Conservation (phyloP, 768 basidiomycete genomes). For the Mycena olivaceomarginata region DNA sequence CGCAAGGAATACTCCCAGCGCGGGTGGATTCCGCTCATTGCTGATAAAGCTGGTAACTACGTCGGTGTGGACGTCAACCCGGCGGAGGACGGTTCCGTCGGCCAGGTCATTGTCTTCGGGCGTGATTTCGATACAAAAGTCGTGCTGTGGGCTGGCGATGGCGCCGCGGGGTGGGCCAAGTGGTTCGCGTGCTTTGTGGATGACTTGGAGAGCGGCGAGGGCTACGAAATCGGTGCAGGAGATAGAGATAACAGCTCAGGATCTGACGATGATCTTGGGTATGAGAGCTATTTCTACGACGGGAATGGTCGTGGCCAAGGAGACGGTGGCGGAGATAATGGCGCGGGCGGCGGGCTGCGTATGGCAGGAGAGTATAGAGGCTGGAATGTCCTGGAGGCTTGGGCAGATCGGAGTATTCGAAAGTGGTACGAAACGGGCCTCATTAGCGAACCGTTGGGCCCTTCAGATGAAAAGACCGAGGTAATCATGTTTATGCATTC, state of each 20-base stretch:
- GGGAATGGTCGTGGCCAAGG: conserved; percentile 86
- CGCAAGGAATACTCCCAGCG: conserved; percentile 92
- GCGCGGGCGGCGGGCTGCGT: conserved; percentile 81
- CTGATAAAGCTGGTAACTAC: conserved; percentile 97
- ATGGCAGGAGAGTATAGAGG: conserved; percentile 92
- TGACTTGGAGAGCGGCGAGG: conserved; percentile 93
- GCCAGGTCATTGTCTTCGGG: conserved; percentile 99
- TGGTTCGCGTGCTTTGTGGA: conserved; percentile 96
- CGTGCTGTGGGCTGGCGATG: conserved; percentile 95
- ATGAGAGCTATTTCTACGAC: conserved; percentile 91
- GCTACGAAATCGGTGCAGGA: conserved; percentile 83
- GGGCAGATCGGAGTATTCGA: conserved; percentile 92
- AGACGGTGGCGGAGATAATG: conserved; percentile 86
- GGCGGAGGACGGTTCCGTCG: conserved; percentile 80
- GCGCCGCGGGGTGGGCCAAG: conserved; percentile 93
- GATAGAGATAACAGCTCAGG: conserved; percentile 78
- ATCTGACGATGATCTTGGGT: conserved; percentile 90
- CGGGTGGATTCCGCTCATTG: conserved; percentile 97
- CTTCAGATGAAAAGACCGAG: conserved; percentile 68
- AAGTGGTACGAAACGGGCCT: conserved; percentile 91
- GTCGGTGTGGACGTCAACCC: conserved; percentile 97
- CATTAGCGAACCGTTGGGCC: conserved; percentile 68
- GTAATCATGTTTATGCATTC: conserved; percentile 54
- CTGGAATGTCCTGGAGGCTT: conserved; percentile 95
- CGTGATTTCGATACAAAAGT: conserved; percentile 99